phyloP scores from a whole-genome alignment of 2,329 filamentous ascomycete genomes.

The Bisporella sp. region DNA sequence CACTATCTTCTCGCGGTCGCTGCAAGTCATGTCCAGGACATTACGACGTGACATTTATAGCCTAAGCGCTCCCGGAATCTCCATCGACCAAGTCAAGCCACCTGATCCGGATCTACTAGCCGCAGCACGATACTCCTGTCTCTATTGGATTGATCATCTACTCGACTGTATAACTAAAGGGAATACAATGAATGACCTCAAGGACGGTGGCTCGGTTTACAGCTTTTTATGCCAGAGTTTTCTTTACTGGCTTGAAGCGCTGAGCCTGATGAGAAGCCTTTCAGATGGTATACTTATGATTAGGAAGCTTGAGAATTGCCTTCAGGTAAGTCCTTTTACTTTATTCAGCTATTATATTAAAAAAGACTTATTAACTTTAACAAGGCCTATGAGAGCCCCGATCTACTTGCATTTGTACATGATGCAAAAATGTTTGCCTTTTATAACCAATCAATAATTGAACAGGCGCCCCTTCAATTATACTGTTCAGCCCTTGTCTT shows the following conservation, averaged over 20 bases:
- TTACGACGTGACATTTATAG: too few species aligned
- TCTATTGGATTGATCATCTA: neutral
- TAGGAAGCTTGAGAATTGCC: neutral
- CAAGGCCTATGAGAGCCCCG: neutral
- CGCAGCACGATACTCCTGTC: too few species aligned
- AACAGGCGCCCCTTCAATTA: too few species aligned
- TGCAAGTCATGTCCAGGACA: too few species aligned
- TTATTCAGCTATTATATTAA: neutral
- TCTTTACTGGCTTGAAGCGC: neutral
- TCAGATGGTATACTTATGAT: neutral
- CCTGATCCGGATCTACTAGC: too few species aligned
- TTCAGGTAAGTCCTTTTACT: neutral
- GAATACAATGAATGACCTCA: neutral
- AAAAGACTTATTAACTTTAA: neutral
- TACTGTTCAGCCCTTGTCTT: conserved; percentile 21
- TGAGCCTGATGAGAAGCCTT: neutral
- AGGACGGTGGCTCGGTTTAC: neutral
- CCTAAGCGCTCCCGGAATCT: too few species aligned
- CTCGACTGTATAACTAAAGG: neutral
- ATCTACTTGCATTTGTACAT: neutral
- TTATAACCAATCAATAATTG: conserved; percentile 1
- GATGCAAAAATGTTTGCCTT: neutral
- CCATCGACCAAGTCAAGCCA: too few species aligned
- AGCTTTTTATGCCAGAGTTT: neutral
- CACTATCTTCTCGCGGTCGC: too few species aligned